Conservation (phyloP, 169 alveolate genomes). For the Plasmodium blacklocki region DNA sequence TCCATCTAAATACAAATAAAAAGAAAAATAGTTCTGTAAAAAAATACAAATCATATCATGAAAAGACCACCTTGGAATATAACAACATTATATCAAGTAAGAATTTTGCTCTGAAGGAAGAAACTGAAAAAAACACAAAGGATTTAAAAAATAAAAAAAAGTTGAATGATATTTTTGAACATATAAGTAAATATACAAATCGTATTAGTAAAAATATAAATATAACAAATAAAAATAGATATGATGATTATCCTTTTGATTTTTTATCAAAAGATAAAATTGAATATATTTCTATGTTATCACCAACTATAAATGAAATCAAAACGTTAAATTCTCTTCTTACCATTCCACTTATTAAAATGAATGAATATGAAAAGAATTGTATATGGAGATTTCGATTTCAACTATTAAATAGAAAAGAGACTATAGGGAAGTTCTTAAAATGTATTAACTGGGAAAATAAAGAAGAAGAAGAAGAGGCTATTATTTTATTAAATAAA, state of each 20-base stretch:
- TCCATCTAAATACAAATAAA: no score
- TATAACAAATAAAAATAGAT: constrained; percentile 34
- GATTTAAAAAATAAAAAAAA: constrained; percentile 3
- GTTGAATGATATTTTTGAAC: constrained; percentile 57
- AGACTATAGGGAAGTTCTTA: constrained; percentile 74
- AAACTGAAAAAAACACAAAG: no score
- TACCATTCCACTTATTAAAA: constrained; percentile 31
- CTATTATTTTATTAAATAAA: constrained; percentile 29
- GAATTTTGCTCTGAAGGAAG: no score
- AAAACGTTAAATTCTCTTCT: constrained; percentile 42
- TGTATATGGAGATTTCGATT: constrained; percentile 78
- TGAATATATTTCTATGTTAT: not conserved
- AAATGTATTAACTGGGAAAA: constrained; percentile 78
- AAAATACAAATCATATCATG: no score
- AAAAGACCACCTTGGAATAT: no score
- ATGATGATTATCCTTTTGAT: constrained; percentile 73
- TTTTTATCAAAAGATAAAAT: constrained; percentile 18
- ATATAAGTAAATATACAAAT: constrained; percentile 30
- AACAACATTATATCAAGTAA: no score
- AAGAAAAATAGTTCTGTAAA: no score
- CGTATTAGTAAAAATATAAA: constrained; percentile 49
- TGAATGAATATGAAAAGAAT: constrained; percentile 71
- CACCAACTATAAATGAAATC: constrained; percentile 55
- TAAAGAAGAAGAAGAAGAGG: constrained; percentile 59
- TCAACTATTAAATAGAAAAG: constrained; percentile 64